Percentiles rank a stretch among this genome's conserved stretches.
Evolutionary conservation across 345 rosid genomes (phyloP).

Genomic region (Noccaea caerulescens): DNA sequence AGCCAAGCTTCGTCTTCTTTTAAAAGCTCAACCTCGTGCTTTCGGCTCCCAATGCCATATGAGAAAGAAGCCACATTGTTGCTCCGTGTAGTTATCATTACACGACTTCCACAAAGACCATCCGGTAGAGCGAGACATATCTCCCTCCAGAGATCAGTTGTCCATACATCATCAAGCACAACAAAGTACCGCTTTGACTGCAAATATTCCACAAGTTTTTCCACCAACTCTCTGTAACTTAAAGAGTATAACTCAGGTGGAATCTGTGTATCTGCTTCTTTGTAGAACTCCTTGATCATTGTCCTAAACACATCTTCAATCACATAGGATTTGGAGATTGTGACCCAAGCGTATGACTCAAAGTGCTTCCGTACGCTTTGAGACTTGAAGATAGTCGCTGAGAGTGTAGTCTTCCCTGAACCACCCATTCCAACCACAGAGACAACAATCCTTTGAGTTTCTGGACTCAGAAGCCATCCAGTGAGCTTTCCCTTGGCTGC

Average conservation of each 20-base stretch:
- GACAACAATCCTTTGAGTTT: constrained; percentile 32
- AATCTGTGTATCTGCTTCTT: constrained; percentile 34
- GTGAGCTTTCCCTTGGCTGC: constrained; percentile 32
- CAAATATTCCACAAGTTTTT: constrained; percentile 42
- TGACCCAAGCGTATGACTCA: constrained; percentile 47
- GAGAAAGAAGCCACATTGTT: constrained; percentile 37
- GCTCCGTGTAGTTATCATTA: constrained; percentile 45
- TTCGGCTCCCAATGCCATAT: constrained; percentile 33
- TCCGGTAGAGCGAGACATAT: constrained; percentile 45
- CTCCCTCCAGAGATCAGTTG: constrained; percentile 40
- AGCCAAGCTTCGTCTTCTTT: constrained; percentile 42
- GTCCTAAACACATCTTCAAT: constrained; percentile 48
- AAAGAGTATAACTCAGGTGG: constrained; percentile 36
- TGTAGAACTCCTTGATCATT: constrained; percentile 46
- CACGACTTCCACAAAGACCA: constrained; percentile 41
- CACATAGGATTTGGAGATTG: constrained; percentile 47
- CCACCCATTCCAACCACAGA: constrained; percentile 52
- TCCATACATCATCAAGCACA: constrained; percentile 50
- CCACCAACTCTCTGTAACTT: constrained; percentile 43
- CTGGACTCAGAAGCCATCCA: constrained; percentile 38
- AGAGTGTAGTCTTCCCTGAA: constrained; percentile 51
- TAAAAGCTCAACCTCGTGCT: constrained; percentile 41
- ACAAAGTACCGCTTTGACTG: constrained; percentile 44
- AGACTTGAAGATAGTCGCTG: constrained; percentile 42
- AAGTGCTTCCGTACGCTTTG: constrained; percentile 41